A percentile compares a stretch with the other conserved stretches of the same genome.
Conservation (phyloP, 805 yeast genomes). For the Wickerhamiella alocasiicola region DNA sequence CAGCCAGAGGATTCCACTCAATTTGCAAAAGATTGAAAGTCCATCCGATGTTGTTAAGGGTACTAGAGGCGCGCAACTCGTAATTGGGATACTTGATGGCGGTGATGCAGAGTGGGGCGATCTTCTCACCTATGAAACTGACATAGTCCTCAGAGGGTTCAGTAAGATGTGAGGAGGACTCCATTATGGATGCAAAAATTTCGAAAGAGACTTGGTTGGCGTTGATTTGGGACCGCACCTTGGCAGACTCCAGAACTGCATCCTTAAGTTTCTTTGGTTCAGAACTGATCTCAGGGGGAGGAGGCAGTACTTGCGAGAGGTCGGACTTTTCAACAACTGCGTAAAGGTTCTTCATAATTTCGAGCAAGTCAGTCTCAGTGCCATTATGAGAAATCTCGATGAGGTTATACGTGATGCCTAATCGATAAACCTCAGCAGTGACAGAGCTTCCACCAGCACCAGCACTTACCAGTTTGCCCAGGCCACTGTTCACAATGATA, state of each 20-base stretch:
- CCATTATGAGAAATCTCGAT: conserved; percentile 12
- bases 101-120: conserved; percentile 25
- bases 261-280: conserved; percentile 17
- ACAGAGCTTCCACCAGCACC: conserved; percentile 12
- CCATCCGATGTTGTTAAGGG: conserved; percentile 48
- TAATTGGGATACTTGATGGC: conserved; percentile 31
- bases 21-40: conserved; percentile 19
- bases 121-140: conserved; percentile 11
- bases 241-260: conserved; percentile 9
- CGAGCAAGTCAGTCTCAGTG: conserved; percentile 8
- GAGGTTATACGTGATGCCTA: conserved; percentile 24
- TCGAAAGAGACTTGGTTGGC: conserved; percentile 64
- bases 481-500: conserved; percentile 3
- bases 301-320: neutral
- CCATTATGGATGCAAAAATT: conserved; percentile 61
- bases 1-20: conserved; percentile 29
- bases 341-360: conserved; percentile 12
- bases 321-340: neutral
- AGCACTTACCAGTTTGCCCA: neutral
- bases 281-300: neutral
- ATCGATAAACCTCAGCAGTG: conserved; percentile 19
- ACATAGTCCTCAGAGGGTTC: conserved; percentile 16
- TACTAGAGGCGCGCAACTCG: conserved; percentile 44
- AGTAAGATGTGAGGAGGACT: conserved; percentile 32
- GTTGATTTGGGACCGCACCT: conserved; percentile 30